These are phyloP conservation scores for Panicum hallii DNA, from an alignment of 202 grass and related monocot genomes.

Conservation along the genomic window DNA sequence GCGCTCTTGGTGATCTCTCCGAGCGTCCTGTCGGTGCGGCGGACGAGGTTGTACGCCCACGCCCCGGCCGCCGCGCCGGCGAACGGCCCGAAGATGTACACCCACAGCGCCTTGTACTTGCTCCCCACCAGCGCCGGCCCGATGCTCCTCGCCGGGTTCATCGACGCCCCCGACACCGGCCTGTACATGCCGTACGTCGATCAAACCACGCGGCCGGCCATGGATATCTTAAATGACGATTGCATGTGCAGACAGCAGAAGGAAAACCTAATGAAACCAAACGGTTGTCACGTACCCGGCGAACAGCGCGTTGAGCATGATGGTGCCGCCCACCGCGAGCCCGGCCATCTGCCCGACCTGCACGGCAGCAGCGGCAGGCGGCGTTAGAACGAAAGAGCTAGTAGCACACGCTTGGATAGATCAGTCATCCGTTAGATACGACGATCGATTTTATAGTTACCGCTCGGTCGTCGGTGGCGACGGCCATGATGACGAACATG, in stretches of 20 bases:
- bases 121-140: slow-evolving; percentile 67
- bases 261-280: background rate
- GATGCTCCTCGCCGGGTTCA: slow-evolving; percentile 81
- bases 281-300: slow-evolving; percentile 51
- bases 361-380: background rate
- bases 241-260: background rate
- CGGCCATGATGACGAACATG: slow-evolving; percentile 93
- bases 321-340: slow-evolving; percentile 67
- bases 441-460: slow-evolving; percentile 33
- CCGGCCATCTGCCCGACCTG: slow-evolving; percentile 85
- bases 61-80: slow-evolving; percentile 69
- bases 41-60: slow-evolving; percentile 76
- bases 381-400: too few species aligned
- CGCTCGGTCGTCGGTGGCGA: slow-evolving; percentile 84
- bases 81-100: slow-evolving; percentile 82
- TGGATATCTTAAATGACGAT: background rate
- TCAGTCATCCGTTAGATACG: too few species aligned
- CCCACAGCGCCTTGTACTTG: slow-evolving; percentile 70
- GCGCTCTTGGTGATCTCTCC: slow-evolving; percentile 57
- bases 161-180: slow-evolving; percentile 78
- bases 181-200: slow-evolving; percentile 19
- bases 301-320: slow-evolving; percentile 72
- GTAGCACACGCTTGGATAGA: too few species aligned
- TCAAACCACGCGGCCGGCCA: background rate
- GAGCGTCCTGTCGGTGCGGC: slow-evolving; percentile 62